Conservation (phyloP, 176 grass and related monocot species). For the Bolboschoenus planiculmis region DNA sequence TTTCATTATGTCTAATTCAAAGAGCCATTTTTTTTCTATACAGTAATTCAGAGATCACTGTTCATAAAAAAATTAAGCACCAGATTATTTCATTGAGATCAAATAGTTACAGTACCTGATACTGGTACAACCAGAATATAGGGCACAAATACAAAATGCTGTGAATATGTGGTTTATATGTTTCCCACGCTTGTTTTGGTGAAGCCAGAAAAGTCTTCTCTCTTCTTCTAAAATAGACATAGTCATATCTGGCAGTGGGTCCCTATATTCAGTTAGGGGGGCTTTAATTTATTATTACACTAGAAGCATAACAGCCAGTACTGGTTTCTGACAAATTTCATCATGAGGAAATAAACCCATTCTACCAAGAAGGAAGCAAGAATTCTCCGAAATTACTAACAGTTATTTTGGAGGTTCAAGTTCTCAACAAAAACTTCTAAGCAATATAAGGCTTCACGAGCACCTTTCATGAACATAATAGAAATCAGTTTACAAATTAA, state of each 20-base stretch:
- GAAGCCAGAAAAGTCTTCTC: constrained; percentile 59
- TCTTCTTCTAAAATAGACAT: constrained; percentile 55
- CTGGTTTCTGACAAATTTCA: background rate
- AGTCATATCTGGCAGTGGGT: constrained; percentile 52
- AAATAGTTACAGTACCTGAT: background rate
- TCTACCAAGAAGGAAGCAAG: background rate
- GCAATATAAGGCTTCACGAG: no score
- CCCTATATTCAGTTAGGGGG: constrained; percentile 20
- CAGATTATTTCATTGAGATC: background rate
- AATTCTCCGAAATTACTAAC: background rate
- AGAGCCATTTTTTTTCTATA: no score
- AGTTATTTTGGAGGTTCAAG: background rate
- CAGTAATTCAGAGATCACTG: no score
- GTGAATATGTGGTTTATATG: background rate
- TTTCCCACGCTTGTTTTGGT: constrained; percentile 51
- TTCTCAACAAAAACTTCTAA: background rate
- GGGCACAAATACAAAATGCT: no score
- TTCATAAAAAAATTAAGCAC: background rate
- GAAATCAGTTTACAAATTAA: no score
- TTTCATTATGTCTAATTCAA: no score
- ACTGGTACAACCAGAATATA: background rate
- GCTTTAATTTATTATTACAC: background rate
- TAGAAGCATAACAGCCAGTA: background rate
- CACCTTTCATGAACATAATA: no score
- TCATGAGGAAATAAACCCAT: background rate